Conservation (phyloP, 169 alveolate genomes). For the Cyclospora cayetanensis region DNA sequence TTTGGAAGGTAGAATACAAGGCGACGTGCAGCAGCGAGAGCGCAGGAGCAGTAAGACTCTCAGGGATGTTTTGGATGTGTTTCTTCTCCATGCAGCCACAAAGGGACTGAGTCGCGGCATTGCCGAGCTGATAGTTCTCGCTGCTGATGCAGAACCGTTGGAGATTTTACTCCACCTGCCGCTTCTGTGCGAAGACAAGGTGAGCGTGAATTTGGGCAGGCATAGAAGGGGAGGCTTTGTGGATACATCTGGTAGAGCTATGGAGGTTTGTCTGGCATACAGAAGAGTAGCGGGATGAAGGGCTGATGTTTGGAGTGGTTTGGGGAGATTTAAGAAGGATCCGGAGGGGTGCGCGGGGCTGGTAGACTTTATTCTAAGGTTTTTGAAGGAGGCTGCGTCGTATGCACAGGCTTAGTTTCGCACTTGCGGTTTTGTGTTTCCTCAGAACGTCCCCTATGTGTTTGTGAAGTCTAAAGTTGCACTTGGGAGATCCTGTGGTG, state of each 20-base stretch:
- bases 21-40: no score
- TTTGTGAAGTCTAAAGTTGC: slow-evolving; percentile 97
- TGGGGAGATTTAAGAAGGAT: neutral
- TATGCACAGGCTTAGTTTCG: no score
- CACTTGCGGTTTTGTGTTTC: neutral
- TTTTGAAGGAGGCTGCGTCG: no score
- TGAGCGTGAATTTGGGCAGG: slow-evolving; percentile 35
- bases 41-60: no score
- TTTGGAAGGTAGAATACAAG: no score
- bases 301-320: neutral
- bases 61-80: neutral
- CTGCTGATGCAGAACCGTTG: slow-evolving; percentile 99
- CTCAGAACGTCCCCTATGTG: slow-evolving; percentile 97
- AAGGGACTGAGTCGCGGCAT: slow-evolving; percentile 98
- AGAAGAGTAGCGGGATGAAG: neutral
- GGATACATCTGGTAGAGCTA: no score
- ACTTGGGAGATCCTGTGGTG: slow-evolving; percentile 99
- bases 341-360: neutral
- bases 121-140: slow-evolving; percentile 97
- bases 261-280: neutral
- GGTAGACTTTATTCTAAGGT: neutral
- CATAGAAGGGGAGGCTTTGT: no score
- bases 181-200: slow-evolving; percentile 98
- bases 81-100: slow-evolving; percentile 90
- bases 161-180: slow-evolving; percentile 99